These are phyloP conservation scores for Arthrobotrys pseudoclavata DNA, from an alignment of 2,329 filamentous ascomycete species.

Conservation along the genomic window DNA sequence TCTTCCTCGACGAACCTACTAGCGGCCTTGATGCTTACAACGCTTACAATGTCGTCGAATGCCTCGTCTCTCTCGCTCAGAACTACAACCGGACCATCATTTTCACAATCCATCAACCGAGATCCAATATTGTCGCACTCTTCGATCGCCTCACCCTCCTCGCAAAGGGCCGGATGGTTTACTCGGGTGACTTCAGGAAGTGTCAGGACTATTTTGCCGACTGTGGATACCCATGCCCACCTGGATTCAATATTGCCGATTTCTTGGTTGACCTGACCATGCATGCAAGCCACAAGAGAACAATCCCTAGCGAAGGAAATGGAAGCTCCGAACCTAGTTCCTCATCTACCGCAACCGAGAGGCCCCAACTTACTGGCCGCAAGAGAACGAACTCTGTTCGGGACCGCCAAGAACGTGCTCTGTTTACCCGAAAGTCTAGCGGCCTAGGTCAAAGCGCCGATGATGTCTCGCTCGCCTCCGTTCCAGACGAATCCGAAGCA, in stretches of 20 bases:
- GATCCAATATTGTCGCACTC: slow-evolving; percentile 97
- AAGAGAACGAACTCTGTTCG: slow-evolving; percentile 85
- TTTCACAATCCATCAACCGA: slow-evolving; percentile 97
- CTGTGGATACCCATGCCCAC: slow-evolving; percentile 91
- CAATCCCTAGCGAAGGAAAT: slow-evolving; percentile 78
- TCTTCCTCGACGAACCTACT: slow-evolving; percentile 97
- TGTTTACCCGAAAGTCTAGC: slow-evolving; percentile 81
- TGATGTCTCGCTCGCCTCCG: slow-evolving; percentile 70
- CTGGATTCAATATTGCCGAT: slow-evolving; percentile 98
- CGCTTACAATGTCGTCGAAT: slow-evolving; percentile 97
- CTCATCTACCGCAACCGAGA: slow-evolving; percentile 67
- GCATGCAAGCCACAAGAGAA: slow-evolving; percentile 79
- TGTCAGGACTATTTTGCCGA: slow-evolving; percentile 94
- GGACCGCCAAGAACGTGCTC: slow-evolving; percentile 86
- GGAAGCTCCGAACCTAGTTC: slow-evolving; percentile 75
- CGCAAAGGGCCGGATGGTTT: slow-evolving; percentile 89
- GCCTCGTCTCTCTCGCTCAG: slow-evolving; percentile 92
- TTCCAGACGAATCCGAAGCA: slow-evolving; percentile 64
- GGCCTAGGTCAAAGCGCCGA: slow-evolving; percentile 72
- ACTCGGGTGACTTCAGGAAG: slow-evolving; percentile 87
- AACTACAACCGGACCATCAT: slow-evolving; percentile 97
- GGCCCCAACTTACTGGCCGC: slow-evolving; percentile 62
- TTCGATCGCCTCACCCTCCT: slow-evolving; percentile 95
- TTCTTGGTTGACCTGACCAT: slow-evolving; percentile 98
- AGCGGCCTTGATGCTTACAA: slow-evolving; percentile 97